phyloP scores from a whole-genome alignment of 2,329 filamentous ascomycete species.

The Trichocomaceae sp. region DNA sequence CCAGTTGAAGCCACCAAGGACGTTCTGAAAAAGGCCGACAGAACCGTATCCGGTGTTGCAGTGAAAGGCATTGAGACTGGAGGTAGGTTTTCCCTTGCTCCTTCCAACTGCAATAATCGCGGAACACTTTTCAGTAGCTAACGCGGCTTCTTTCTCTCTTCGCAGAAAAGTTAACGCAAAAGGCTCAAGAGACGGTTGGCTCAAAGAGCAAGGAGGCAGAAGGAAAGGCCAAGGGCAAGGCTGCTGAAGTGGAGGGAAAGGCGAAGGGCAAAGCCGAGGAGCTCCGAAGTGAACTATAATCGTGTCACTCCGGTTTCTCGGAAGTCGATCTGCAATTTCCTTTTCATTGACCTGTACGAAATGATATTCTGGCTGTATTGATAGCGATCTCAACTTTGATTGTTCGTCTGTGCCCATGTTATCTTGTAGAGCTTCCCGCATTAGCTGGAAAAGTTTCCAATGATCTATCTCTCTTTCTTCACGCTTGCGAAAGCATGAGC shows the following conservation, averaged over 20 bases:
- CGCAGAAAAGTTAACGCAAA: conserved; percentile 46
- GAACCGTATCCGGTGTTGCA: conserved; percentile 48
- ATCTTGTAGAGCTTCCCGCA: neutral
- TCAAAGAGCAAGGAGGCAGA: conserved; percentile 43
- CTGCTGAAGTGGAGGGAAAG: conserved; percentile 20
- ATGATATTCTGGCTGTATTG: conserved; percentile 4
- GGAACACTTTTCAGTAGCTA: neutral
- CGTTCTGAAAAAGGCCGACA: conserved; percentile 52
- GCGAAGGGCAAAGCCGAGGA: conserved; percentile 32
- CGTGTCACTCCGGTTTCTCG: neutral
- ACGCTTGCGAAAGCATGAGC: conserved; percentile 62
- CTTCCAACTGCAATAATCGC: neutral
- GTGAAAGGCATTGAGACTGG: conserved; percentile 59
- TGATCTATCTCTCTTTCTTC: conserved; percentile 6
- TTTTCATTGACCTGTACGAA: neutral
- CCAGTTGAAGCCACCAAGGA: conserved; percentile 53
- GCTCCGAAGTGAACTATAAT: conserved; percentile 1
- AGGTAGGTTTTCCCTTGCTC: conserved; percentile 41
- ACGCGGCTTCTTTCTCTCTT: neutral
- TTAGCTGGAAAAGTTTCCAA: neutral
- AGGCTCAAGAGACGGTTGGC: conserved; percentile 37
- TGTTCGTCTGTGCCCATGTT: neutral
- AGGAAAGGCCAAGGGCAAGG: conserved; percentile 30
- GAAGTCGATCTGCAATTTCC: neutral
- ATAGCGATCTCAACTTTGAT: conserved; percentile 3